Conservation (phyloP, 305 asterid species). For the Striga hermonthica region DNA sequence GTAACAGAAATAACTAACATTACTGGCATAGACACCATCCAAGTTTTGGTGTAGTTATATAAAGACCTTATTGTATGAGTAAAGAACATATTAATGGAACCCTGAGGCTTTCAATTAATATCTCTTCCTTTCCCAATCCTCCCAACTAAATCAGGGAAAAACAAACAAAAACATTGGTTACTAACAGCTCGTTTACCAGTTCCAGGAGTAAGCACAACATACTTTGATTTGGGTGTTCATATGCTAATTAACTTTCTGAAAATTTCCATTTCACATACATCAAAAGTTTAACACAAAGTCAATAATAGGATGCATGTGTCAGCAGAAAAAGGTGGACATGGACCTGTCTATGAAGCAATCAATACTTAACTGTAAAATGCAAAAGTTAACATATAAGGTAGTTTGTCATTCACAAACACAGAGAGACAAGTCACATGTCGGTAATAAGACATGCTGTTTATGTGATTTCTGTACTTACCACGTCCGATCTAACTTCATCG, state of each 20-base stretch:
- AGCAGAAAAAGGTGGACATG: neutral
- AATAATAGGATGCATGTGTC: neutral
- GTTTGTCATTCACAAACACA: neutral
- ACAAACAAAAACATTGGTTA: no score
- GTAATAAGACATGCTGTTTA: neutral
- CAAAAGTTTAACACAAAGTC: neutral
- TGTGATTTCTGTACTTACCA: conserved; percentile 52
- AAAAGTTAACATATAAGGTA: conserved; percentile 4
- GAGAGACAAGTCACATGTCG: neutral
- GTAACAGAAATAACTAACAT: neutral
- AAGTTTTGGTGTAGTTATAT: conserved; percentile 8
- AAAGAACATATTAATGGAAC: no score
- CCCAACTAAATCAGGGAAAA: no score
- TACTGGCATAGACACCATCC: neutral
- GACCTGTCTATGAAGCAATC: neutral
- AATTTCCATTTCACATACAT: neutral
- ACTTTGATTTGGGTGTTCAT: neutral
- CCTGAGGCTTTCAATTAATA: no score
- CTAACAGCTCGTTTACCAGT: neutral
- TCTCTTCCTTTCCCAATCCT: no score
- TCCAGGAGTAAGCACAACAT: neutral
- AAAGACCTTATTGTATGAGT: neutral
- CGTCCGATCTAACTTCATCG: conserved; percentile 65
- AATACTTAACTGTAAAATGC: neutral
- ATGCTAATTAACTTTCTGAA: neutral